These are phyloP conservation scores for Marasmius tenuissimus DNA, from an alignment of 1,284 basidiomycete genomes.

Conservation along the genomic window DNA sequence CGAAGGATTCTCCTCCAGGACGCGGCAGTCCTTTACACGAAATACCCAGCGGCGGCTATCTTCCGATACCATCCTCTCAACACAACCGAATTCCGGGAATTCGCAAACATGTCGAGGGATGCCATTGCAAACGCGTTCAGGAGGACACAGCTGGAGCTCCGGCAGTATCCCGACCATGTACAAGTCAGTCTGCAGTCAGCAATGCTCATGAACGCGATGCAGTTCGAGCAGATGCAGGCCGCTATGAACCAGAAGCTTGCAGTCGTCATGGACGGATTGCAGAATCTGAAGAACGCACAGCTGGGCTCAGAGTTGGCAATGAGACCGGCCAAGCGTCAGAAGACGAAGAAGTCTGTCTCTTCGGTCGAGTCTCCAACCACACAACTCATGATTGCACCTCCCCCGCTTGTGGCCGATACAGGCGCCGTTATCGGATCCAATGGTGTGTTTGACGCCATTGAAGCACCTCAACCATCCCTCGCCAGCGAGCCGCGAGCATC, in stretches of 20 bases:
- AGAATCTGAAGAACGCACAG: not conserved
- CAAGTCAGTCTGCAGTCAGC: not conserved
- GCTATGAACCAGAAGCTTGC: not conserved
- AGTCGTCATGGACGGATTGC: not conserved
- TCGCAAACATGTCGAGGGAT: constrained; percentile 7
- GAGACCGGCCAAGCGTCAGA: not conserved
- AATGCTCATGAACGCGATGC: not conserved
- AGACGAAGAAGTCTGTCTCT: not conserved
- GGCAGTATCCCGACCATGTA: not conserved
- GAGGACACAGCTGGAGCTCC: not conserved
- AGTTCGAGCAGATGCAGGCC: not conserved
- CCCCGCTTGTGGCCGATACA: no score
- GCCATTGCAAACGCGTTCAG: not conserved
- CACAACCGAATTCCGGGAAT: constrained; percentile 15
- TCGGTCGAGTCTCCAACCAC: no score
- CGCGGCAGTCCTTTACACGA: constrained; percentile 19
- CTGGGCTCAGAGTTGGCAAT: not conserved
- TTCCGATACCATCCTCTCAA: constrained; percentile 21
- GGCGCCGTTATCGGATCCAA: no score
- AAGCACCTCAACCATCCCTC: not conserved
- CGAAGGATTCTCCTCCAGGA: constrained; percentile 24
- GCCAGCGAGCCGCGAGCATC: not conserved
- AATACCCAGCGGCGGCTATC: constrained; percentile 16
- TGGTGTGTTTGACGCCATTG: not conserved
- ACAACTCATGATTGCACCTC: no score